A percentile compares a stretch with the other conserved stretches of the same genome.
These are phyloP conservation scores for Kluyveromyces aestuarii DNA, from an alignment of 805 yeast species.

Conservation along the genomic window DNA sequence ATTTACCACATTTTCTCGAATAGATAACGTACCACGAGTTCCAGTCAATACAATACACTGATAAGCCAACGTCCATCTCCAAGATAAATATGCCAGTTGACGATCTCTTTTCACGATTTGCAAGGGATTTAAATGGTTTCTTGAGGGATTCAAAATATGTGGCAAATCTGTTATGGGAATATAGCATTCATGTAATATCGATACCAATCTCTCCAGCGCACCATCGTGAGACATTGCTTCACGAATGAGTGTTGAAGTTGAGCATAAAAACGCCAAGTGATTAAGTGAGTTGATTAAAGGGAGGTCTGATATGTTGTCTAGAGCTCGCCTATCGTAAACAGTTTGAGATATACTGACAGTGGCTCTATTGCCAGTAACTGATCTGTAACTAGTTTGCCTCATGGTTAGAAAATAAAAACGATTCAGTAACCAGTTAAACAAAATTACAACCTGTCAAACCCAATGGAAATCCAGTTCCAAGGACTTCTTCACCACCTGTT, in stretches of 20 bases:
- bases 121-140: constrained; percentile 8
- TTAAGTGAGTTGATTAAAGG: constrained; percentile 89
- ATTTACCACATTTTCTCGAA: constrained; percentile 76
- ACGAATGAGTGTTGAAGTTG: constrained; percentile 79
- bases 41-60: constrained; percentile 89
- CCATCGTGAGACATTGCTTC: constrained; percentile 88
- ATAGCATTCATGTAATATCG: constrained; percentile 75
- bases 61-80: constrained; percentile 96
- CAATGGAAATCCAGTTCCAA: not conserved
- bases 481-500: not conserved
- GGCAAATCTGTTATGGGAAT: constrained; percentile 18
- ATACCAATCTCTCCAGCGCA: constrained; percentile 80
- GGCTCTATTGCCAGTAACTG: constrained; percentile 73
- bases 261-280: constrained; percentile 78
- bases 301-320: constrained; percentile 81
- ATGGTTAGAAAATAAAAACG: constrained; percentile 28
- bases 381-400: constrained; percentile 86
- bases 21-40: constrained; percentile 83
- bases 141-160: constrained; percentile 8
- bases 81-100: constrained; percentile 53
- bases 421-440: not conserved
- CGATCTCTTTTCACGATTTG: constrained; percentile 27
- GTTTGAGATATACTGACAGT: constrained; percentile 87
- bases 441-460: not conserved
- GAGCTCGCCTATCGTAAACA: constrained; percentile 83